Conservation (phyloP, 768 basidiomycete species). For the Infundibulicybe gibba region DNA sequence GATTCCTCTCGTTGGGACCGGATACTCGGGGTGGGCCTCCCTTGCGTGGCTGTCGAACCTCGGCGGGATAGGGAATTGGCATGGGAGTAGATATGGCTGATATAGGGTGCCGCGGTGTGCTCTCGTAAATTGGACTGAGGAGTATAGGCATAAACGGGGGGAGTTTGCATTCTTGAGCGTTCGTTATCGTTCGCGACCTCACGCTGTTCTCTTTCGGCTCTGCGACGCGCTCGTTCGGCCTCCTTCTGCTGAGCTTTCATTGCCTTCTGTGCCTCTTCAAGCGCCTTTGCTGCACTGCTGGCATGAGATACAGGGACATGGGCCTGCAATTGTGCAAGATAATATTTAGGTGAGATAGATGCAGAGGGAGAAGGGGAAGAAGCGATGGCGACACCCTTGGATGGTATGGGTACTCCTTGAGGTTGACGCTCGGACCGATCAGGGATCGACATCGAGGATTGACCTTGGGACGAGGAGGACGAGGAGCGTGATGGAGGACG, state of each 20-base stretch:
- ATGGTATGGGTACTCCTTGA: too few relatives aligned
- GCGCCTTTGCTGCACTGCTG: constrained; percentile 48
- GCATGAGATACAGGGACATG: constrained; percentile 37
- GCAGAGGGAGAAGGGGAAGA: constrained; percentile 4
- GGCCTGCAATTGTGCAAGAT: constrained; percentile 2
- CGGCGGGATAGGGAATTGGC: too few relatives aligned
- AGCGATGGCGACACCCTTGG: constrained; percentile 1
- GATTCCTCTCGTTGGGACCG: too few relatives aligned
- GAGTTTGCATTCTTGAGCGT: background rate
- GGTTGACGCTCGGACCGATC: too few relatives aligned
- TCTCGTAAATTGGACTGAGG: background rate
- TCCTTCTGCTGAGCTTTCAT: constrained; percentile 23
- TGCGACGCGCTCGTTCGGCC: constrained; percentile 20
- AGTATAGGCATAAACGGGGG: background rate
- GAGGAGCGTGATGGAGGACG: constrained; percentile 18
- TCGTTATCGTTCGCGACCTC: constrained; percentile 12
- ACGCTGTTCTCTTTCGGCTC: constrained; percentile 19
- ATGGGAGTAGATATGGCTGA: too few relatives aligned
- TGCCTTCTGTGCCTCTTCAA: constrained; percentile 37
- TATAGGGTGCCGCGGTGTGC: background rate
- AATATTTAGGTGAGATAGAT: constrained; percentile 7
- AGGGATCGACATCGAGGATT: constrained; percentile 12
- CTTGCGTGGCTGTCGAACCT: too few relatives aligned
- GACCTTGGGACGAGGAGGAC: constrained; percentile 8
- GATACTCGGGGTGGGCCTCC: too few relatives aligned